Base-by-base conservation (phyloP, 805 yeast genomes). In the Saccharomyces jurei region DNA sequence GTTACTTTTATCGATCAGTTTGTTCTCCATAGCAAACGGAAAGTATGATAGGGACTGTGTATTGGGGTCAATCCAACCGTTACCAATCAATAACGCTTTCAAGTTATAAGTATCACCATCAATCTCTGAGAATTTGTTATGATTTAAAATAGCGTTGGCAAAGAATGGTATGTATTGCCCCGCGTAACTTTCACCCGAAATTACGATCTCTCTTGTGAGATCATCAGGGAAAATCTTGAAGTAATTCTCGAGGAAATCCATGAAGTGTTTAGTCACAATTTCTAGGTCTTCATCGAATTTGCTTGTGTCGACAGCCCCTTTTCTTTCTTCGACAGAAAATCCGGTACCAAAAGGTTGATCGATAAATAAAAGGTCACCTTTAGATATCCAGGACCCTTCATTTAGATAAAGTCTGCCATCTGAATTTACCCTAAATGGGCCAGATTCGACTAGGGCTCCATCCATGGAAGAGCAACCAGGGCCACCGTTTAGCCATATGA, bases 381-480 rank as follows among this genome's bases (percentile, higher is more conserved):
- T 74, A 54, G 85, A 81, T 67, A 84, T 82, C 98, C 99, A 94
- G 1, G 94, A 79, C 0, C 96, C 97, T 1, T 74, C 64, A 69
- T 89, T 89, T 52, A 74, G 69, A 13, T 66, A 69, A 8, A 89
- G 77, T 51, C 76, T 67, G 2, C 74, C 76, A 8, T 78, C 64
- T 0, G 66, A 60, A 59, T 74, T 71, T 21, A 89, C 78, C 52
- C 96, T 76, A 48, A 89, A 80, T 0, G 99, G 98, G 0, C 99
- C 99, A 2, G 84, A 73, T 69, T 94, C 99, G 81, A 91, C 81
- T 59, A 94, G 67, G 0, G 96, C 96, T 14, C 99, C 99, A 71
- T 94, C 99, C 94, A 92, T 83, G 0, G 97, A 90, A 1, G 97
- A 90, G 69, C 99, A 94, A 0, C 99, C 99, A 0, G 99, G 99